Conservation (phyloP, 495 filamentous ascomycete genomes). For the Cercophora newfieldiana region DNA sequence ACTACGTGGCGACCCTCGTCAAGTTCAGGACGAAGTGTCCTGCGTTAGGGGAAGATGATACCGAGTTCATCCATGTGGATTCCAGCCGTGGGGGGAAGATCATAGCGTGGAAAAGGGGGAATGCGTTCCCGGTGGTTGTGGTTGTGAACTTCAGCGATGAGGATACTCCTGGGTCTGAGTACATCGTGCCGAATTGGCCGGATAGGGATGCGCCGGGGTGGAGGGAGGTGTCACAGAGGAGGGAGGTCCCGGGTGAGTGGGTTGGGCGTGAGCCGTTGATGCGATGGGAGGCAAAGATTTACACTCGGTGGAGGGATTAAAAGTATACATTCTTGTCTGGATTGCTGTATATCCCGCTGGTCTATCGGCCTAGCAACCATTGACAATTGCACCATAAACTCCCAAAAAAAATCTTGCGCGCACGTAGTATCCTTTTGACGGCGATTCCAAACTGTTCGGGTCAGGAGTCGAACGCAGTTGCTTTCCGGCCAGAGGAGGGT, state of each 20-base stretch:
- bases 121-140: conserved; percentile 26
- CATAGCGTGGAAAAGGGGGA: conserved; percentile 33
- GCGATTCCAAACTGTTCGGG: too few species aligned
- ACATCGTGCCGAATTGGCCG: conserved; percentile 32
- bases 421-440: too few species aligned
- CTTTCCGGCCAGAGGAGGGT: too few species aligned
- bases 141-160: conserved; percentile 36
- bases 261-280: conserved; percentile 34
- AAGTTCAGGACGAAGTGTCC: conserved; percentile 28
- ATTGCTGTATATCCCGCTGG: too few species aligned
- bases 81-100: conserved; percentile 28
- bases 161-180: conserved; percentile 28
- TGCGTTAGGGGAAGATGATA: conserved; percentile 31
- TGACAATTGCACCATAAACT: too few species aligned
- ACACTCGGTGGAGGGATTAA: conserved; percentile 32
- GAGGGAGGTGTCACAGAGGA: conserved; percentile 32
- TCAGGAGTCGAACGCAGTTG: too few species aligned
- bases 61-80: conserved; percentile 34
- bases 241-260: conserved; percentile 31
- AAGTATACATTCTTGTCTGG: background rate
- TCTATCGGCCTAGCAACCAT: too few species aligned
- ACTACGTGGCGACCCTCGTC: conserved; percentile 30
- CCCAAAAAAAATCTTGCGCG: too few species aligned
- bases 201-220: conserved; percentile 24
- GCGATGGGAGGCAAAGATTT: conserved; percentile 35